Conservation (phyloP, 768 basidiomycete species). For the Myochromella boudieri region DNA sequence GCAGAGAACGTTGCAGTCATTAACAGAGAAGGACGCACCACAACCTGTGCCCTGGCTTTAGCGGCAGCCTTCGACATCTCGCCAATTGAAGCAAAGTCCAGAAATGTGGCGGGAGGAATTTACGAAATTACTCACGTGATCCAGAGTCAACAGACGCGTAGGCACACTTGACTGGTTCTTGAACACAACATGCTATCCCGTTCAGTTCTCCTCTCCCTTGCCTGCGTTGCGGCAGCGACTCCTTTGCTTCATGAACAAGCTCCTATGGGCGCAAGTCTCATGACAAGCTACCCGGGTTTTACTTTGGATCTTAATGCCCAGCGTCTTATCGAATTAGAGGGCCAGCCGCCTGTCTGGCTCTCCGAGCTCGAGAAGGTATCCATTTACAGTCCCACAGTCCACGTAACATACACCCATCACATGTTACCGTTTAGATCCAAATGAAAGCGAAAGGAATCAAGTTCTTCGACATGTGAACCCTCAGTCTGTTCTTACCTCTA, state of each 20-base stretch:
- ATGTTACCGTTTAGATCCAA: slow-evolving; percentile 52
- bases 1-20: neutral
- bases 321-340: slow-evolving; percentile 77
- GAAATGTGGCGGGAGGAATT: too few species aligned
- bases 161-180: too few species aligned
- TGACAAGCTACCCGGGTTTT: slow-evolving; percentile 53
- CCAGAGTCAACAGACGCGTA: too few species aligned
- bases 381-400: too few species aligned
- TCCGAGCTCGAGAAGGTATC: slow-evolving; percentile 86
- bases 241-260: slow-evolving; percentile 40
- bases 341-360: slow-evolving; percentile 72
- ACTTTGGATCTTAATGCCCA: slow-evolving; percentile 69
- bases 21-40: slow-evolving; percentile 49
- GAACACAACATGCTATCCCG: slow-evolving; percentile 50
- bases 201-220: slow-evolving; percentile 41
- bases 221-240: slow-evolving; percentile 40
- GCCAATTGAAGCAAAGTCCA: slow-evolving; percentile 6
- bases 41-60: slow-evolving; percentile 69
- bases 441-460: slow-evolving; percentile 74
- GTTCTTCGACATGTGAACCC: slow-evolving; percentile 83
- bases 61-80: slow-evolving; percentile 67
- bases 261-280: slow-evolving; percentile 30
- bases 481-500: slow-evolving; percentile 8
- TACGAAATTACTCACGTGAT: slow-evolving; percentile 9
- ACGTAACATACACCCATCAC: too few species aligned